These are phyloP conservation scores for Skeletonema tropicum DNA, from an alignment of 108 stramenopile genomes.

Conservation along the genomic window DNA sequence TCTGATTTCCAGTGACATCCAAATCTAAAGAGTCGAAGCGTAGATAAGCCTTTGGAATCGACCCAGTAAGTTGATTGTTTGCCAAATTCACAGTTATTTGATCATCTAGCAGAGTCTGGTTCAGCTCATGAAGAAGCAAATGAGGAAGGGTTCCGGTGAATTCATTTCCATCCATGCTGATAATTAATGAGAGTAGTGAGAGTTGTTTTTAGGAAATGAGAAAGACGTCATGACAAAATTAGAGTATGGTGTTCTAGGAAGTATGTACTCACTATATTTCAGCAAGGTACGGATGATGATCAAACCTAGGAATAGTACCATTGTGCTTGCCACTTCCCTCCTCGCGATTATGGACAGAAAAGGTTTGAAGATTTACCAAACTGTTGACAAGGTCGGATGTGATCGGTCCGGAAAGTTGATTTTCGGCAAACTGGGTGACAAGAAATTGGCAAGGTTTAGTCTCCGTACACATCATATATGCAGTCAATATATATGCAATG, in stretches of 20 bases:
- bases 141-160: slow-evolving; percentile 58
- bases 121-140: slow-evolving; percentile 35
- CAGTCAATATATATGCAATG: background rate
- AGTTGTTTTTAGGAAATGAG: background rate
- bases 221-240: background rate
- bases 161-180: slow-evolving; percentile 52
- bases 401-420: slow-evolving; percentile 59
- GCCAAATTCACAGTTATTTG: slow-evolving; percentile 48
- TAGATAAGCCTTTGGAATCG: slow-evolving; percentile 40
- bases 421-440: slow-evolving; percentile 51
- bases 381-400: slow-evolving; percentile 33
- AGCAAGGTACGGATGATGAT: slow-evolving; percentile 41
- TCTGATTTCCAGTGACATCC: slow-evolving; percentile 56
- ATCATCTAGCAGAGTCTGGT: slow-evolving; percentile 24
- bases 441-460: background rate
- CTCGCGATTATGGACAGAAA: slow-evolving; percentile 50
- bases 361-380: slow-evolving; percentile 41
- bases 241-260: background rate
- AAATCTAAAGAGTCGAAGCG: slow-evolving; percentile 50
- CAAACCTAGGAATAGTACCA: slow-evolving; percentile 40
- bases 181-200: background rate
- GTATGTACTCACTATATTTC: slow-evolving; percentile 51
- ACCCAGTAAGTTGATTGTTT: slow-evolving; percentile 63
- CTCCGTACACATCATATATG: background rate
- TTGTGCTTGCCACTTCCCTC: slow-evolving; percentile 28